phyloP scores from a whole-genome alignment of 2,329 filamentous ascomycete species.

The Epichloe baconii region DNA sequence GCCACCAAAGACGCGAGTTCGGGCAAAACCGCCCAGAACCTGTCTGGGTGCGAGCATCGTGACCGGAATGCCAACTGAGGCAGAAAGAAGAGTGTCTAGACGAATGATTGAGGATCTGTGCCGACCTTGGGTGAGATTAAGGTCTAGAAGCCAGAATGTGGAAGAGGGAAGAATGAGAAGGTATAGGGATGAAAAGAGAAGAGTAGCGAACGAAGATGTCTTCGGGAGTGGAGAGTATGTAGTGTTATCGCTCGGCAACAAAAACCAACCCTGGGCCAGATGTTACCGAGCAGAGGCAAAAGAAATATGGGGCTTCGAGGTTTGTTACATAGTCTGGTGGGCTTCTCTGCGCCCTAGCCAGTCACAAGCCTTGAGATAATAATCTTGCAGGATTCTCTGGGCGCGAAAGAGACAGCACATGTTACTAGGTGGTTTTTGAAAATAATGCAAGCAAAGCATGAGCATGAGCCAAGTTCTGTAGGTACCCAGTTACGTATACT shows the following conservation, averaged over 20 bases:
- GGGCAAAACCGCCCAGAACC: constrained; percentile 51
- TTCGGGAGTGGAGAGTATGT: constrained; percentile 12
- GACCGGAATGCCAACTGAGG: constrained; percentile 20
- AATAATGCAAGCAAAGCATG: too few species aligned
- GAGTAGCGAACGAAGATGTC: constrained; percentile 5
- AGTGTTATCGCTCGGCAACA: constrained; percentile 13
- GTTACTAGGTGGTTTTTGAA: too few species aligned
- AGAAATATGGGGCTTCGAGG: not conserved
- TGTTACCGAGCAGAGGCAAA: constrained; percentile 9
- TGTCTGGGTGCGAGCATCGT: constrained; percentile 61
- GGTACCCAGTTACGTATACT: too few species aligned
- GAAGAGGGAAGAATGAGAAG: constrained; percentile 5
- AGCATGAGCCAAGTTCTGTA: too few species aligned
- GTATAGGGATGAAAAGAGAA: constrained; percentile 10
- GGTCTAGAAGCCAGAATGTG: constrained; percentile 5
- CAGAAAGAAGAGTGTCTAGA: constrained; percentile 15
- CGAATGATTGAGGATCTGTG: constrained; percentile 8
- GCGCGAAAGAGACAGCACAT: too few species aligned
- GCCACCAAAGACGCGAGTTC: constrained; percentile 41
- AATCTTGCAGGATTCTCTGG: constrained; percentile 7
- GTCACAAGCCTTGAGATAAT: constrained; percentile 13
- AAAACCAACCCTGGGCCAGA: constrained; percentile 7
- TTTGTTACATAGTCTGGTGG: not conserved
- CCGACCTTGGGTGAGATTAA: constrained; percentile 11
- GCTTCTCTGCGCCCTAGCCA: constrained; percentile 7